Percentiles rank a stretch among this genome's conserved stretches.
phyloP scores from a whole-genome alignment of 257 asterid species.

The Perilla frutescens region DNA sequence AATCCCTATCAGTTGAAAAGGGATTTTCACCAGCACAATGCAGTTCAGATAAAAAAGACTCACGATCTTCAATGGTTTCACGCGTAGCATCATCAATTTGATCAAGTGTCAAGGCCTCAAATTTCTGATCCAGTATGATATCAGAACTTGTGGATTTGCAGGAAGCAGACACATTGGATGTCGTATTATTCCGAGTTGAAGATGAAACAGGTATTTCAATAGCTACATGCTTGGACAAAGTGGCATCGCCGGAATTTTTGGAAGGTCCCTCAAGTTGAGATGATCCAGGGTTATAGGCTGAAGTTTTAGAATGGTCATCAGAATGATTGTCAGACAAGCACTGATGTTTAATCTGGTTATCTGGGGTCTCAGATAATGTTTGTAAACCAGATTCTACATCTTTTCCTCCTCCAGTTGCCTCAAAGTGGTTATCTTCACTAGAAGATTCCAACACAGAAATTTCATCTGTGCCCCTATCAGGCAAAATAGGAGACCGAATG shows the following conservation, averaged over 20 bases:
- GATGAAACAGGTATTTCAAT: conserved; percentile 38
- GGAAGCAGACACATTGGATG: conserved; percentile 30
- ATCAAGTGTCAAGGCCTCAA: conserved; percentile 50
- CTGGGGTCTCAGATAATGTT: conserved; percentile 29
- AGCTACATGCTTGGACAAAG: conserved; percentile 29
- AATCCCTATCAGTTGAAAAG: conserved; percentile 42
- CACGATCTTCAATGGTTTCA: conserved; percentile 44
- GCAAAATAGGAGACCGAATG: conserved; percentile 31
- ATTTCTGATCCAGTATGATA: conserved; percentile 46
- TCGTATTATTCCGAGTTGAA: conserved; percentile 34
- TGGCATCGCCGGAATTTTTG: conserved; percentile 25
- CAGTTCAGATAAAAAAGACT: conserved; percentile 54
- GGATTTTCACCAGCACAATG: conserved; percentile 44
- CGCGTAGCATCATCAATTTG: conserved; percentile 44
- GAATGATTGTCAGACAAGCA: conserved; percentile 34
- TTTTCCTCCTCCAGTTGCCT: conserved; percentile 31
- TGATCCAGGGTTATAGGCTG: conserved; percentile 27
- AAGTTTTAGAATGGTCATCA: conserved; percentile 28
- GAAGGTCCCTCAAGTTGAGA: conserved; percentile 34
- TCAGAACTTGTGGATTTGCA: conserved; percentile 36
- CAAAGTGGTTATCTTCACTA: conserved; percentile 31
- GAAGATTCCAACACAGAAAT: conserved; percentile 34
- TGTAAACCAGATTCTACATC: conserved; percentile 35
- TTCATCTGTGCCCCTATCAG: conserved; percentile 37
- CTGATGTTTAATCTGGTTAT: conserved; percentile 33